Evolutionary conservation across 495 filamentous ascomycete species (phyloP), one percentile per base, ranked within the genome.

Genomic region (Tuber brumale): DNA sequence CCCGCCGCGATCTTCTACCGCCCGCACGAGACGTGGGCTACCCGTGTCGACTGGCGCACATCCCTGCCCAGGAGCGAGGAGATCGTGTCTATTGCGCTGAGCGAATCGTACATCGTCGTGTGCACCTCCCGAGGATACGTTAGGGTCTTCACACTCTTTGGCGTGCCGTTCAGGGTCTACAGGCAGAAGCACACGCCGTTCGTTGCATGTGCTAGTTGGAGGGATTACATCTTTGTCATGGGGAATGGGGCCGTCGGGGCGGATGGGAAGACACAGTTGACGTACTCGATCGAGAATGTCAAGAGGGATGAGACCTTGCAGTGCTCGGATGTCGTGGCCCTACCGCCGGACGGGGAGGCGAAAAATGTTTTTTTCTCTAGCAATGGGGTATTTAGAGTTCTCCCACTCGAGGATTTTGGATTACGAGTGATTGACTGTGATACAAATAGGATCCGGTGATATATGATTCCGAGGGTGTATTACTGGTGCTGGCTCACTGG

Each of bases 21-120:
- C 18, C 96, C 95, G 0, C 95, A 99, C 81, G 96, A 98, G 84
- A 96, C 93, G 3, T 99, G 95, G 95, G 97, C 94, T 1, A 87
- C 92, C 8, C 87, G 96, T 76, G 90, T 88, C 41, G 96, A 99
- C 83, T 99, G 95, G 95, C 90, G 93, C 37, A 97, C 92, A 2
- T 85, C 91, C 71, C 84, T 99, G 37, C 95, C 95, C 0, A 87
- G 88, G 51, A 92, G 93, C 27, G 95, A 99, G 84, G 86, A 89
- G 19, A 89, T 97, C 45, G 88, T 89, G 74, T 92, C 94, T 70
- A 92, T 99, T 85, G 93, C 96, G n/a, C 88, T 98, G 4, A 94
- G 91, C 84, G 92, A 97, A 35, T 94, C 92, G 0, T 97, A 95
- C 76, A 88, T 98, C 69, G 93, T 96, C 4, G 94, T 92, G 23